Conservation (phyloP, 2,329 filamentous ascomycete species). For the Aspergillus clavatus region DNA sequence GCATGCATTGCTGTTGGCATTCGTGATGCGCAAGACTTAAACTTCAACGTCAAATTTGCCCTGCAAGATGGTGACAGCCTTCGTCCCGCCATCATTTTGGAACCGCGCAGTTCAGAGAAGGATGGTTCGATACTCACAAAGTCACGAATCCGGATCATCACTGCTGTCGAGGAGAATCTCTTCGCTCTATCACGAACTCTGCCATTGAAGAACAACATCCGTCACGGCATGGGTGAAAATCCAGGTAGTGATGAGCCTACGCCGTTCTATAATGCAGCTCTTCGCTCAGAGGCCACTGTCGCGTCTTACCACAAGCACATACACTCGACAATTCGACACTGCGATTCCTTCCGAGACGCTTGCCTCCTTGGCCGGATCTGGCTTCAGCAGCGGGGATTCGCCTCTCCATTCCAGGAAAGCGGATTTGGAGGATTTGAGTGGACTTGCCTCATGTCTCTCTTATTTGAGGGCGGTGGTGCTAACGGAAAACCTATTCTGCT, state of each 20-base stretch:
- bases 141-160: slow-evolving; percentile 69
- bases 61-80: slow-evolving; percentile 69
- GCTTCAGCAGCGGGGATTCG: slow-evolving; percentile 82
- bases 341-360: slow-evolving; percentile 71
- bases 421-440: slow-evolving; percentile 95
- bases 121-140: slow-evolving; percentile 39
- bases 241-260: slow-evolving; percentile 53
- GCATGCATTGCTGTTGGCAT: slow-evolving; percentile 72
- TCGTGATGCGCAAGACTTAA: slow-evolving; percentile 51
- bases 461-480: slow-evolving; percentile 71
- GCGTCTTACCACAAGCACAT: slow-evolving; percentile 71
- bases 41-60: slow-evolving; percentile 59
- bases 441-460: slow-evolving; percentile 70
- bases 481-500: slow-evolving; percentile 70
- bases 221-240: slow-evolving; percentile 46
- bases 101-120: slow-evolving; percentile 28
- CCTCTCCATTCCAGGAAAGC: slow-evolving; percentile 62
- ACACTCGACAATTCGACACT: slow-evolving; percentile 63
- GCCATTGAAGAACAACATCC: slow-evolving; percentile 65
- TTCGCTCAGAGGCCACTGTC: slow-evolving; percentile 72
- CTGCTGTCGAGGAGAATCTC: slow-evolving; percentile 62
- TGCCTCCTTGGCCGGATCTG: slow-evolving; percentile 82
- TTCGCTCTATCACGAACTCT: slow-evolving; percentile 70
- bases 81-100: slow-evolving; percentile 61
- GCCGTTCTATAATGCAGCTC: slow-evolving; percentile 81